Percentiles rank a stretch among this genome's conserved stretches.
Evolutionary conservation across 1,139 yeast species (phyloP).

Genomic region (Debaryomycetaceae sp.): DNA sequence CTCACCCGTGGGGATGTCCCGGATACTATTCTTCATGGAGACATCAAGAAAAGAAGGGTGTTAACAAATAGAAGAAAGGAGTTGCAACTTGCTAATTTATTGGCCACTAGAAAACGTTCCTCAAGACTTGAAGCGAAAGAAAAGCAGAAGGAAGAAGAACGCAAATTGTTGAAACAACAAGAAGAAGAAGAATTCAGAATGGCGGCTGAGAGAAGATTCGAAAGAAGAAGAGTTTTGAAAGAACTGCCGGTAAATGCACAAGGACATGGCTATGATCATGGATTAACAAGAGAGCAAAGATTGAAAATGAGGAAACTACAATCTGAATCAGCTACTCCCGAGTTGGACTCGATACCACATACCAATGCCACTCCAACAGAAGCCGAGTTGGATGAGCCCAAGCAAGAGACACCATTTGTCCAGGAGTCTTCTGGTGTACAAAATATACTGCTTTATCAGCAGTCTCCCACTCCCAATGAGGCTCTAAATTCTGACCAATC

Average conservation of each 20-base stretch:
- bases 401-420: too few species aligned
- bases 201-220: constrained; percentile 36
- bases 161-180: constrained; percentile 26
- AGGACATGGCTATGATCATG: constrained; percentile 21
- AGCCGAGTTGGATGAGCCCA: not conserved
- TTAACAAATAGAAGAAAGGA: constrained; percentile 45
- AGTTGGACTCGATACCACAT: not conserved
- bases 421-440: not conserved
- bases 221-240: constrained; percentile 31
- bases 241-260: constrained; percentile 6
- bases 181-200: constrained; percentile 28
- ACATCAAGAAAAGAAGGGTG: constrained; percentile 38
- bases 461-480: not conserved
- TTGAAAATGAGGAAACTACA: constrained; percentile 27
- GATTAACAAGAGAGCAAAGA: constrained; percentile 42
- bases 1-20: constrained; percentile 18
- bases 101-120: constrained; percentile 49
- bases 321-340: not conserved
- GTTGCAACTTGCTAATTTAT: constrained; percentile 43
- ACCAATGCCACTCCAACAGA: not conserved
- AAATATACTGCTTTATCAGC: not conserved
- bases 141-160: constrained; percentile 39
- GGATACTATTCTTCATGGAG: constrained; percentile 23
- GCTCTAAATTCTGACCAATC: too few species aligned
- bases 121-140: constrained; percentile 51